Evolutionary conservation across 2,329 filamentous ascomycete species (phyloP).

Genomic region (Zymoseptoria brevis): DNA sequence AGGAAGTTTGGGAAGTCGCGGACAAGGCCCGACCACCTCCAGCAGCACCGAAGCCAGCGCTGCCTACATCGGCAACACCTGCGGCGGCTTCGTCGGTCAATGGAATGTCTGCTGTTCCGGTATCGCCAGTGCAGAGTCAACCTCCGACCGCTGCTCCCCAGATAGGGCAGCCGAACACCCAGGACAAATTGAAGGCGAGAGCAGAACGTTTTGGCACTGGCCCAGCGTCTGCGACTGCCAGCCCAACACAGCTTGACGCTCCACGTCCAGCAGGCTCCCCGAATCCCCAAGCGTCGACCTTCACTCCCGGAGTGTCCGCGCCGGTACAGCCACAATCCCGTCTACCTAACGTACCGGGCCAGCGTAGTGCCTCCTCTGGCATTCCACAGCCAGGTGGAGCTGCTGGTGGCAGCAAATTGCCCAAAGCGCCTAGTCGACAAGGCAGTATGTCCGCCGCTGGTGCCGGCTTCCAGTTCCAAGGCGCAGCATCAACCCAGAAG

Average conservation of each 20-base stretch:
- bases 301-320: neutral
- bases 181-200: neutral
- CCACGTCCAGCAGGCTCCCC: neutral
- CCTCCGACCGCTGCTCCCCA: neutral
- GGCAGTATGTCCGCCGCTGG: neutral
- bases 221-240: constrained; percentile 2
- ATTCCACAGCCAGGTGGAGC: constrained; percentile 16
- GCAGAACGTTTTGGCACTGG: neutral
- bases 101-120: constrained; percentile 10
- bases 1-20: constrained; percentile 77
- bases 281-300: neutral
- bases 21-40: constrained; percentile 47
- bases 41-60: constrained; percentile 15
- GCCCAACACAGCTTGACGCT: neutral
- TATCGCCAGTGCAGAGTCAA: constrained; percentile 11
- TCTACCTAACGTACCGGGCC: neutral
- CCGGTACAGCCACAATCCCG: neutral
- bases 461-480: constrained; percentile 1
- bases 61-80: constrained; percentile 5
- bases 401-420: constrained; percentile 12
- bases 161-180: neutral
- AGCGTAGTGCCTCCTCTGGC: constrained; percentile 7
- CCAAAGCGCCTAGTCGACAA: constrained; percentile 1
- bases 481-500: constrained; percentile 1
- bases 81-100: constrained; percentile 8